These are phyloP conservation scores for Trichoderma atrobrunneum DNA, from an alignment of 2,329 filamentous ascomycete species.

Conservation along the genomic window DNA sequence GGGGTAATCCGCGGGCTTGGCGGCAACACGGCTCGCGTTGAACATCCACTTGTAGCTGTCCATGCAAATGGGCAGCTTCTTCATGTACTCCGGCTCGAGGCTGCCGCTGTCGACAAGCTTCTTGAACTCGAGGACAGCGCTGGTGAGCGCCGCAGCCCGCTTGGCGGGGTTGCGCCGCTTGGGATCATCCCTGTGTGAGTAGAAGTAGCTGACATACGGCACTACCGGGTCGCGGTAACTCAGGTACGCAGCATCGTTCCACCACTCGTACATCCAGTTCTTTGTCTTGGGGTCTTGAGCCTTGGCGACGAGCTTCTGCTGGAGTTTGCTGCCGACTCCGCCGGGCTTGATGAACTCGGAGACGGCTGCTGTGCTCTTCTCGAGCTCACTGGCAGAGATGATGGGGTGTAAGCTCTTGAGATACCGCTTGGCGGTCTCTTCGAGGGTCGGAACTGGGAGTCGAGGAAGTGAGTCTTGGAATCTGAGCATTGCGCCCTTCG, in stretches of 20 bases:
- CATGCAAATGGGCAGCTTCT: constrained; percentile 96
- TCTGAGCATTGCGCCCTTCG: constrained; percentile 76
- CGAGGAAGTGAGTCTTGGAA: constrained; percentile 82
- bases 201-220: constrained; percentile 99
- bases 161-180: constrained; percentile 83
- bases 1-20: constrained; percentile 76
- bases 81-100: constrained; percentile 98
- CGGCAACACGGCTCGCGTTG: constrained; percentile 83
- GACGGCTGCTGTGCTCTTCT: constrained; percentile 76
- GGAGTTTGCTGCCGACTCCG: constrained; percentile 75
- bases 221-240: constrained; percentile 92
- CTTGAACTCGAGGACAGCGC: constrained; percentile 88
- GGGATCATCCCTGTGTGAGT: constrained; percentile 93
- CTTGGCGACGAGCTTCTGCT: constrained; percentile 79
- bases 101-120: constrained; percentile 78
- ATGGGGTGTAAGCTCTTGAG: constrained; percentile 76
- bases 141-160: constrained; percentile 86
- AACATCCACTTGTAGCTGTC: constrained; percentile 99
- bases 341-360: constrained; percentile 86
- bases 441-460: constrained; percentile 75
- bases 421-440: constrained; percentile 78
- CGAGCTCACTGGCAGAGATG: constrained; percentile 65
- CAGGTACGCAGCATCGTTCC: constrained; percentile 94
- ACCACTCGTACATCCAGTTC: constrained; percentile 98
- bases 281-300: constrained; percentile 75